Base-by-base conservation (phyloP, 257 asterid species). In the Solanum sejunctum region DNA sequence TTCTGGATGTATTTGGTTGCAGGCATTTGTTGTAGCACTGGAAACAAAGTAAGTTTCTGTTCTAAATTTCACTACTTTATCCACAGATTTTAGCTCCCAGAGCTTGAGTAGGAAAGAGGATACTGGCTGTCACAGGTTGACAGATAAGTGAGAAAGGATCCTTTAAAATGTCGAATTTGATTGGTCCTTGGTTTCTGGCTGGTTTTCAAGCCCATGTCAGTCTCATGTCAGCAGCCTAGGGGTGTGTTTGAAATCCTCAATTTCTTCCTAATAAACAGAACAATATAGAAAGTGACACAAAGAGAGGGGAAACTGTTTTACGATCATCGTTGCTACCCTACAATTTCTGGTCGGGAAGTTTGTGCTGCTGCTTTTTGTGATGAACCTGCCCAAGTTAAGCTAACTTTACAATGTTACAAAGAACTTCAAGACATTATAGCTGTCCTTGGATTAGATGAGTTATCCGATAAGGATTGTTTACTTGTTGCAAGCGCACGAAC, bases 1-100 rank as follows among this genome's bases (percentile, higher is more conserved):
- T 28, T 97, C 99, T 43, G 98, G 98, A 85, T 97, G 99, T 89
- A 95, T 97, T 88, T 97, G 99, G 99, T 87, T 97, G 92, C 99
- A 95, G 89, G 99, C 98, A 57, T 97, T 97, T 88, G 99, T 97
- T 51, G 94, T 97, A 84, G 97, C 97, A 61, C 32, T 97, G 51
- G 99, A 97, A 87, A 95, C 99, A 89, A 97, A 92, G 99, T 97
- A 89, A 89, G 97, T 87, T 49, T 49, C 60, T 86, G 57, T 84
- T 10, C 60, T 84, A 77, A 75, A 60, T 47, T 87, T 61, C 77
- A 69, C 83, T 41, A 51, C 75, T 54, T 26, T 47, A 26, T 26
- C 32, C 64, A 49, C 23, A 52, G 49, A 78, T 26, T 78, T 47
- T 52, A 16, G 6, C 28, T 17, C 17, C 82, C 26, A 17, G 82